Conservation (phyloP, 2,329 filamentous ascomycete genomes). For the Xylariales sp. region DNA sequence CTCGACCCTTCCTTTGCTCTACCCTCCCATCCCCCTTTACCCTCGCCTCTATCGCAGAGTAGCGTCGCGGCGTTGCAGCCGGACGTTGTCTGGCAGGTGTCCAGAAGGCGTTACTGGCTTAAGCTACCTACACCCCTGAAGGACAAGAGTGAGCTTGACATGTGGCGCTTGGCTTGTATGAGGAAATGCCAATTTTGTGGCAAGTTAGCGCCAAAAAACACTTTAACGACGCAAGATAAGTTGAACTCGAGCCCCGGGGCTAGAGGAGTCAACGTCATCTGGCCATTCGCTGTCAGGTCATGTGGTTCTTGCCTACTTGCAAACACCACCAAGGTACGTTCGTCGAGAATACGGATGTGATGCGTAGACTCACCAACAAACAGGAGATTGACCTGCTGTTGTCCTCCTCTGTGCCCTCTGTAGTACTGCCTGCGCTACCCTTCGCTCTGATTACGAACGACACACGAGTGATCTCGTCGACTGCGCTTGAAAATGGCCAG, state of each 20-base stretch:
- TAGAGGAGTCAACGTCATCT: conserved; percentile 59
- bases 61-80: conserved; percentile 42
- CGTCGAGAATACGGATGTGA: background rate
- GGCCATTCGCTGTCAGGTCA: conserved; percentile 63
- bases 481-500: conserved; percentile 47
- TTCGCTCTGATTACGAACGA: conserved; percentile 62
- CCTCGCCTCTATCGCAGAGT: conserved; percentile 32
- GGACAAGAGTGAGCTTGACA: conserved; percentile 63
- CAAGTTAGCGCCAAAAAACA: conserved; percentile 28
- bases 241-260: conserved; percentile 59
- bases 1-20: conserved; percentile 44
- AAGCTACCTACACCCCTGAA: conserved; percentile 65
- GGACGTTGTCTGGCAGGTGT: conserved; percentile 66
- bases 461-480: conserved; percentile 54
- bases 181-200: conserved; percentile 64
- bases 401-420: no score
- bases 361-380: background rate
- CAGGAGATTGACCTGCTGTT: conserved; percentile 70
- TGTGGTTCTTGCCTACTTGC: conserved; percentile 63
- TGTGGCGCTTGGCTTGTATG: conserved; percentile 68
- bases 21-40: conserved; percentile 17
- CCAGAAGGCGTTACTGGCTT: conserved; percentile 62
- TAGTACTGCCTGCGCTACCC: conserved; percentile 65
- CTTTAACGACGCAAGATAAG: conserved; percentile 29
- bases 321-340: conserved; percentile 60